Base-by-base conservation (phyloP, 1,139 yeast genomes). In the Taphrina flavorubra region DNA sequence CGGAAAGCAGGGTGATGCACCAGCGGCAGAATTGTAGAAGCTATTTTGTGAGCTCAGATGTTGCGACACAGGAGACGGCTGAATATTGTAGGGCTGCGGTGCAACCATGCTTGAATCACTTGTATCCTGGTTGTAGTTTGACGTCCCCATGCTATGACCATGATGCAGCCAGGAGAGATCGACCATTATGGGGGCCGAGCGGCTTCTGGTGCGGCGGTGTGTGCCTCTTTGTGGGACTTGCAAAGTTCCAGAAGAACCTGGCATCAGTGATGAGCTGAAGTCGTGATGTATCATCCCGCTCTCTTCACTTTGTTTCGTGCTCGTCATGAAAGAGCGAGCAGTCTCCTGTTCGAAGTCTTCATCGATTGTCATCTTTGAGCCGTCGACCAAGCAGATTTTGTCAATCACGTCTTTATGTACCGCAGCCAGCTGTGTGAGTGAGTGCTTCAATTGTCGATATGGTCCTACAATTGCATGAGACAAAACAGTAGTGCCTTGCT, bases 391-490 rank as follows among this genome's bases (percentile, higher is more conserved):
- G 31, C 31, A 25, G 31, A 25, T 25, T 25, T 25, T 25, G 31
- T 25, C 31, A 25, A 25, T 25, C 31, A 25, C 34, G n/a, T 46
- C 51, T 2, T 56, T 37, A 34, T 63, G 55, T 5, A 16, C 8
- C 8, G 6, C 31, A 7, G 56, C 47, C 18, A 63, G 18, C 7
- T 44, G 51, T 37, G 18, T 44, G 18, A 63, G 46, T 20, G 67
- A 31, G 6, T 25, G 3, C 37, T 63, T 53, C 6, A 63, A 40
- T 13, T 56, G 37, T 46, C 46, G 55, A 25, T 63, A 63, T 7
- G 74, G 73, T 0, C 79, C 79, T 4, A 71, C 69, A 25, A 77
- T 49, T 6, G 69, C 65, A 68, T 77, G 79, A n/a, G 71, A 70
- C 44, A 69, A 59, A 7, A 71, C 70, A 11, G 56, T 56, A 20